Base-by-base conservation (phyloP, 441 rosid species). In the Aquilaria agallochum region DNA sequence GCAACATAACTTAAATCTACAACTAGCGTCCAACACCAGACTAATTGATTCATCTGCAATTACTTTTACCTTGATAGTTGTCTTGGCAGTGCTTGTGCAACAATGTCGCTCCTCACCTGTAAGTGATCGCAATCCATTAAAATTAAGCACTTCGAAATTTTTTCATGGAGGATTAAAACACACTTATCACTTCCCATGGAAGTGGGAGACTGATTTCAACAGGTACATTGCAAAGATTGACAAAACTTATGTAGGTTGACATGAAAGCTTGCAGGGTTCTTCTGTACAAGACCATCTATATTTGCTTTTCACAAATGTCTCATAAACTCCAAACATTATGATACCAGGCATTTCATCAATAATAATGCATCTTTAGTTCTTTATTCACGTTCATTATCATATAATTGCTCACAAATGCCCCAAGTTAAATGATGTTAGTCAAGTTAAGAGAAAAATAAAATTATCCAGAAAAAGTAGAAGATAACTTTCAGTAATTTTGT, bases 71-170 rank as follows among this genome's bases (percentile, higher is more conserved):
- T 89, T 76, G 4, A 75, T 53, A 32, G 68, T 80, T 65, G 86
- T 60, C 53, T 87, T 59, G 1, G 68, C 72, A 31, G 95, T 76
- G 55, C 73, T 78, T 54, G 75, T 68, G 71, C 90, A 81, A 67
- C 96, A 71, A 66, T 36, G 64, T 48, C 70, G 78, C 60, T 78
- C 90, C 2, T 80, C 84, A 5, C 80, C 96, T 92, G 72, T 67
- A 69, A 64, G 55, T 36, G 7, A 4, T 36, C 7, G 5, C 42
- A 36, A 4, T 36, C 27, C 27, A 5, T 36, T 36, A 36, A 5
- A 36, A 36, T 8, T 36, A 36, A 36, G 42, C 42, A 36, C 6
- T 36, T 36, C 5, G 42, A 8, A 36, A 36, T 36, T 36, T 36
- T 8, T 36, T 8, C 1, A 36, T 36, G 42, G 6, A 36, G 42